These are phyloP conservation scores for Nyssa sinensis DNA, from an alignment of 148 eudicot species.

Conservation along the genomic window DNA sequence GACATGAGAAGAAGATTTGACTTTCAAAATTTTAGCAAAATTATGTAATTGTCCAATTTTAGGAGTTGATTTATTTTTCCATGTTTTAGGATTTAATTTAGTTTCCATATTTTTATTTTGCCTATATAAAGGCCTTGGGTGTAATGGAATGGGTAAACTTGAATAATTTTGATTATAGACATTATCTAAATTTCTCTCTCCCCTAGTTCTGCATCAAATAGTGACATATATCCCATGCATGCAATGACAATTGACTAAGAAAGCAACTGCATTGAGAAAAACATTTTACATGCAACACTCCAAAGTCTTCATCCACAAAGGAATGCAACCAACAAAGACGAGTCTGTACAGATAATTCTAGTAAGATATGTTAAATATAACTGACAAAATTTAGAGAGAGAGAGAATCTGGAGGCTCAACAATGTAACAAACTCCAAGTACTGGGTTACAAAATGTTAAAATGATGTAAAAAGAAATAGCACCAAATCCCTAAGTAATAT, in stretches of 20 bases:
- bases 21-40: no score
- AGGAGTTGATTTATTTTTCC: no score
- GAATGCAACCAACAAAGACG: background rate
- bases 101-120: no score
- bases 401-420: background rate
- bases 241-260: background rate
- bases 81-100: no score
- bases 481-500: background rate
- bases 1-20: no score
- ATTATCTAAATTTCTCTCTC: no score
- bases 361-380: background rate
- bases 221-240: background rate
- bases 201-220: no score
- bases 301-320: background rate
- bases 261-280: background rate
- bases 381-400: background rate
- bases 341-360: background rate
- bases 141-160: no score
- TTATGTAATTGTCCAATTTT: no score
- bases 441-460: background rate
- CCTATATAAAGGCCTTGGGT: no score
- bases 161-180: no score
- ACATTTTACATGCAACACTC: background rate
- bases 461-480: background rate
- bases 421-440: background rate